Base-by-base conservation (phyloP, 257 asterid species). In the Scutellaria galericulata region DNA sequence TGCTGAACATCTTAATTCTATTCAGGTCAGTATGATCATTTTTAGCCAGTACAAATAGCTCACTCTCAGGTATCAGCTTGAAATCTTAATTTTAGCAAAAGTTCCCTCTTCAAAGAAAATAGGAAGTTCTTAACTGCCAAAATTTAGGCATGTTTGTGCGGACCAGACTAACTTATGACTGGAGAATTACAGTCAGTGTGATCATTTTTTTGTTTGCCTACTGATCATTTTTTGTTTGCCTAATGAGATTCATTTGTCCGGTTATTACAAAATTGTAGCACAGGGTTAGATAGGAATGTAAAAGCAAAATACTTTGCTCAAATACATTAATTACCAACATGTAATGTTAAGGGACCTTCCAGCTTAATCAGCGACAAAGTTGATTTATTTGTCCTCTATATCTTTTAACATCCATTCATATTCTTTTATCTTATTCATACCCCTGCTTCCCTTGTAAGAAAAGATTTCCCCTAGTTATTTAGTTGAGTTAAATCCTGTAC, bases 1-100 rank as follows among this genome's bases (percentile, higher is more conserved):
- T 85, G 88, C 87, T 0, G 97, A 84, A 72, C 81, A 88, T 85
- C 85, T 94, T 41, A 90, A 80, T 74, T 90, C 97, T 78, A 77
- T 94, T 68, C 99, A 94, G 98, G 98, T 93, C 47, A 69, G 77
- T 66, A 54, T 64, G 54, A 31, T 61, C n/a, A 40, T 58, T 68
- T 10, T 40, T 64, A 57, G 64, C 44, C 68, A 57, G 57, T 54
- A 50, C 52, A 47, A 51, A 37, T 41, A 15, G 68, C 62, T 70
- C 46, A 0, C 60, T 47, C 31, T 22, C 48, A 6, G 46, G 41
- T 57, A 40, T 46, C 24, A 60, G 60, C 27, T 39, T 35, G 3
- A 31, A 31, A 22, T 58, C 57, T n/a, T 47, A 35, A 12, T 56
- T 45, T 58, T 57, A 14, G 74, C 58, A 64, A 6, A 71, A 56